A percentile compares a stretch with the other conserved stretches of the same genome.
Evolutionary conservation across 2,329 filamentous ascomycete genomes (phyloP).

Genomic region (Scytalidium sp.): DNA sequence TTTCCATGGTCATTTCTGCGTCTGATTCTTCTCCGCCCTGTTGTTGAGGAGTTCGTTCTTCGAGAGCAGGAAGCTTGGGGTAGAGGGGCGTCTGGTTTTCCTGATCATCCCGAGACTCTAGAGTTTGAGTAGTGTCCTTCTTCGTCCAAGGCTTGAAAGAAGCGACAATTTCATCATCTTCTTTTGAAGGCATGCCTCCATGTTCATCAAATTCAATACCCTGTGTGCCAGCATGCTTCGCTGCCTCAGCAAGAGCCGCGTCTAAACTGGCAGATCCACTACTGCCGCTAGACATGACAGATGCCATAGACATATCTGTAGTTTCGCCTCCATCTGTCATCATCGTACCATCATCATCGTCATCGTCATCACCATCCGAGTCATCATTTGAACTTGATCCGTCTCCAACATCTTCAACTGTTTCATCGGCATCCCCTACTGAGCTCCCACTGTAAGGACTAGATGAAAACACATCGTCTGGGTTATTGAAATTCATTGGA

Average conservation of each 20-base stretch:
- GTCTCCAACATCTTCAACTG: slow-evolving; percentile 47
- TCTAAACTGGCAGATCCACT: slow-evolving; percentile 72
- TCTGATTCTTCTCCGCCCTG: slow-evolving; percentile 25
- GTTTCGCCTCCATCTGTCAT: slow-evolving; percentile 74
- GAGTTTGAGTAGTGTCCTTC: slow-evolving; percentile 40
- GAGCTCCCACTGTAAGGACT: slow-evolving; percentile 70
- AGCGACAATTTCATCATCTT: slow-evolving; percentile 67
- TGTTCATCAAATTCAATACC: slow-evolving; percentile 55
- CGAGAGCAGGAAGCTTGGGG: slow-evolving; percentile 20
- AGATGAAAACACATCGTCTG: slow-evolving; percentile 68
- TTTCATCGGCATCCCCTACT: slow-evolving; percentile 42
- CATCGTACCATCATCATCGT: slow-evolving; percentile 74
- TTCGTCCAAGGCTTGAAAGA: slow-evolving; percentile 72
- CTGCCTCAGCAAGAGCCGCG: slow-evolving; percentile 72
- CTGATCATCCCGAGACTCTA: slow-evolving; percentile 36
- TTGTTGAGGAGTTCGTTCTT: slow-evolving; percentile 7
- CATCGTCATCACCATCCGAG: slow-evolving; percentile 56
- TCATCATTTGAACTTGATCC: slow-evolving; percentile 46
- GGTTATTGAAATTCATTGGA: slow-evolving; percentile 61
- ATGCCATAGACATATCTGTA: slow-evolving; percentile 65
- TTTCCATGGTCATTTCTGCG: slow-evolving; percentile 51
- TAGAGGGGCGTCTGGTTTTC: slow-evolving; percentile 48
- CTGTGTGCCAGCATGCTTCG: slow-evolving; percentile 71
- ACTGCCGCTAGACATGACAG: slow-evolving; percentile 53
- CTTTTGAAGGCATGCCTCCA: slow-evolving; percentile 47